phyloP scores from a whole-genome alignment of 345 rosid genomes.

The Sonneratia alba region DNA sequence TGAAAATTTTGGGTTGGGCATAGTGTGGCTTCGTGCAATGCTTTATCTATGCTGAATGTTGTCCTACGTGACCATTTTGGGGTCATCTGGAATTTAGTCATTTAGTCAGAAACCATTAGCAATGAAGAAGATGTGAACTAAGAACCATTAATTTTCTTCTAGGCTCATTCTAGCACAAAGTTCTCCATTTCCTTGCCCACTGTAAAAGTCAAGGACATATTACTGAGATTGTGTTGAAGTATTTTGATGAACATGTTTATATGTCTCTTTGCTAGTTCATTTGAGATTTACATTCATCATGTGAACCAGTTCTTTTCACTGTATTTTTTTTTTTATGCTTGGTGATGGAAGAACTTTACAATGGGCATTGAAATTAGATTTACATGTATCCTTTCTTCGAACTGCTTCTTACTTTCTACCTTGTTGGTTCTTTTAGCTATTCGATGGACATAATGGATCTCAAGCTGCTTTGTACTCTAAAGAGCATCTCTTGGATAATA shows the following conservation, averaged over 20 bases:
- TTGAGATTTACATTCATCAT: too few species aligned
- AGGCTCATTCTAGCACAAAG: not conserved
- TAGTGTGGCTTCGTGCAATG: not conserved
- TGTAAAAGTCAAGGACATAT: too few species aligned
- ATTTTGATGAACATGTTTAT: too few species aligned
- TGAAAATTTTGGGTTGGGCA: not conserved
- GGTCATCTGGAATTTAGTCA: not conserved
- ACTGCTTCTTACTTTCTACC: conserved; percentile 5
- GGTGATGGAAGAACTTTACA: not conserved
- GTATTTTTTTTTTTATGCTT: not conserved
- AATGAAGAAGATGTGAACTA: not conserved
- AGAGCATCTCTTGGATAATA: conserved; percentile 81
- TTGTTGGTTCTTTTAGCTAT: conserved; percentile 47
- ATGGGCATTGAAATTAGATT: not conserved
- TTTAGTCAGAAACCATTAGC: not conserved
- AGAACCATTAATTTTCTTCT: not conserved
- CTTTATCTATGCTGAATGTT: not conserved
- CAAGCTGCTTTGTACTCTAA: conserved; percentile 92
- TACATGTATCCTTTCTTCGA: not conserved
- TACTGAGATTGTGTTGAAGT: too few species aligned
- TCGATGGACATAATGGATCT: conserved; percentile 98
- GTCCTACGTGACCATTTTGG: not conserved
- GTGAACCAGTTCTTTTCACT: not conserved
- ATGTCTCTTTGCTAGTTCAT: not conserved
- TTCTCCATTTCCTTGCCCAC: too few species aligned